Base-by-base conservation (phyloP, 1,284 basidiomycete species). In the Rhodotorula mucilaginosa region DNA sequence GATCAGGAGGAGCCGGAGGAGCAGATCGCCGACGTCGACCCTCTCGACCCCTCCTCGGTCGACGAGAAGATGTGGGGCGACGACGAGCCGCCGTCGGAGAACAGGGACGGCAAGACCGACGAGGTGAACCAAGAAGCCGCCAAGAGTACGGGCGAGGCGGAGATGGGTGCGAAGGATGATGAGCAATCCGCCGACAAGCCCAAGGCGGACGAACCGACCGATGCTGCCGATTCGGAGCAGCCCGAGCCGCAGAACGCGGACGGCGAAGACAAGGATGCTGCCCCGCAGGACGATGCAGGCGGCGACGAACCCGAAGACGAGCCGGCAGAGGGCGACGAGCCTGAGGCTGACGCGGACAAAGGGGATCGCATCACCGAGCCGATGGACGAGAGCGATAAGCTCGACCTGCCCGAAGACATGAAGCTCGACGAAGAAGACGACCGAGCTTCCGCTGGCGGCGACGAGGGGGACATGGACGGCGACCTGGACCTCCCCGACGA, bases 51-150 rank as follows among this genome's bases (percentile, higher is more conserved):
- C 13, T 86, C 88, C 39, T 89, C 90, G 0, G 88, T 97, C 16
- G 96, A 99, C 79, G 96, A 99, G 83, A 98, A 98, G 83, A 85
- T 99, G 76, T 98, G 97, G 96, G 93, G 90, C 49, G 91, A 94
- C 74, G 90, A 95, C 74, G 80, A 83, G 44, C 67, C 67, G 67
- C 84, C 86, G 16, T 77, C 82, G 7, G 81, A 85, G 63, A 86
- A 87, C 21, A 79, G 82, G 73, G 82, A 84, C 68, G 82, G 82
- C 68, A 79, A 81, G 67, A 82, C 82, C 39, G 77, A 78, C 54
- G 77, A 80, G 47, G 76, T 79, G 65, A 86, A 87, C 66, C 85
- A 86, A 79, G 82, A 84, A 31, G 82, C 86, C 66, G 81, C 88
- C 69, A 85, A 89, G 76, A 84, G 83, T 74, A 84, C 86, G 3